Percentiles rank a stretch among this genome's conserved stretches.
phyloP scores from a whole-genome alignment of 371 early-diverging fungal genomes.

The Lichtheimia corymbifera region DNA sequence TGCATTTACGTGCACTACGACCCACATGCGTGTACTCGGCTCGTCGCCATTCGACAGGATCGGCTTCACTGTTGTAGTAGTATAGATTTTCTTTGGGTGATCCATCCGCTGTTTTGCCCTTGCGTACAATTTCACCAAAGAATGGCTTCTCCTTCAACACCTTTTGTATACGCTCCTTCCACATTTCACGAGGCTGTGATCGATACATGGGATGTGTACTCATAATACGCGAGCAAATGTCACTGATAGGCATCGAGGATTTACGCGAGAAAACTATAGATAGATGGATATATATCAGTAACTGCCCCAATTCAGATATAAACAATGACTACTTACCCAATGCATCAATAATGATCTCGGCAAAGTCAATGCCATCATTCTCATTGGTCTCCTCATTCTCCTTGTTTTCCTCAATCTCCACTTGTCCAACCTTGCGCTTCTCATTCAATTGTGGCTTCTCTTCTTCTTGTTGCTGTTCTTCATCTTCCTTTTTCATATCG shows the following conservation, averaged over 20 bases:
- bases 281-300: not conserved
- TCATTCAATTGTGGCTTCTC: not conserved
- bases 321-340: slow-evolving; percentile 28
- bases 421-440: slow-evolving; percentile 1
- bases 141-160: slow-evolving; percentile 42
- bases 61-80: slow-evolving; percentile 62
- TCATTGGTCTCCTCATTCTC: slow-evolving; percentile 3
- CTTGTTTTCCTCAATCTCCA: slow-evolving; percentile 1
- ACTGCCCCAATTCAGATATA: not conserved
- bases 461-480: not conserved
- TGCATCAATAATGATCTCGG: slow-evolving; percentile 50
- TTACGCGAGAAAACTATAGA: slow-evolving; percentile 20
- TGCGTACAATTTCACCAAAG: slow-evolving; percentile 64
- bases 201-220: slow-evolving; percentile 38
- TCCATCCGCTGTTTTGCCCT: slow-evolving; percentile 67
- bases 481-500: not conserved
- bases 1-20: slow-evolving; percentile 66
- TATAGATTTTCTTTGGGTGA: slow-evolving; percentile 62
- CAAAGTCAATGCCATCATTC: slow-evolving; percentile 19
- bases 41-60: slow-evolving; percentile 59
- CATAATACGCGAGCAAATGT: slow-evolving; percentile 50
- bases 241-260: slow-evolving; percentile 35
- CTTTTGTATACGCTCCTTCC: slow-evolving; percentile 35
- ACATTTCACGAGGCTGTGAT: slow-evolving; percentile 31
- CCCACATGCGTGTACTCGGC: slow-evolving; percentile 56